Base-by-base conservation (phyloP, 768 basidiomycete genomes). In the Pholiota conissans region DNA sequence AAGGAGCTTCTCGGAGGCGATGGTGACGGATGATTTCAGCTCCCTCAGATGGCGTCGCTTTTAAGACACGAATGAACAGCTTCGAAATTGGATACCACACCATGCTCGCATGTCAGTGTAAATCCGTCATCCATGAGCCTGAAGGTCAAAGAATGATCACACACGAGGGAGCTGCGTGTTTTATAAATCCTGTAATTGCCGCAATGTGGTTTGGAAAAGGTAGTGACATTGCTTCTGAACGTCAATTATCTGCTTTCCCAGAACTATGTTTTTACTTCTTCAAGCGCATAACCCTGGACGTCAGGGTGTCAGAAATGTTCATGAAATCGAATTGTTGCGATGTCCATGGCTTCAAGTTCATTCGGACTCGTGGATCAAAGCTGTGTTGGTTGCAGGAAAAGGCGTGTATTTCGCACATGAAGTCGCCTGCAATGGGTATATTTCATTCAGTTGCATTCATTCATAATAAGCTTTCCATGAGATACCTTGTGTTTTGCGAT, bases 31-130 rank as follows among this genome's bases (percentile, higher is more conserved):
- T 30, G 57, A 47, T 50, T 29, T 52, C 48, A 45, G 22, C 27
- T 49, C 5, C 48, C 14, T n/a, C 28, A 49, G 14, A 28, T 14
- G 3, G 48, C 14, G n/a, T 5, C 30, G 28, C 55, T 45, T 35
- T 47, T 37, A 27, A 56, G 55, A 26, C 46, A 39, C 8, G 10
- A 10, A 40, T 30, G 8, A 35, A 27, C 37, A 20, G 49, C 52
- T 55, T 39, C 34, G 27, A 53, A 34, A 16, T 53, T 14, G 47
- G 54, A 55, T 9, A 34, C 18, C 52, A 22, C 58, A 55, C 58
- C 53, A 37, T 35, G 53, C 30, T 49, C 34, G 58, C 58, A 59
- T 53, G 52, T 24, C 35, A 26, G 37, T 59, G 18, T 45, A 45
- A 11, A 18, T 42, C n/a, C 35, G 22, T 24, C 16, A 24, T 35